Conservation (phyloP, 2,329 filamentous ascomycete species). For the Cladosporium sp. region DNA sequence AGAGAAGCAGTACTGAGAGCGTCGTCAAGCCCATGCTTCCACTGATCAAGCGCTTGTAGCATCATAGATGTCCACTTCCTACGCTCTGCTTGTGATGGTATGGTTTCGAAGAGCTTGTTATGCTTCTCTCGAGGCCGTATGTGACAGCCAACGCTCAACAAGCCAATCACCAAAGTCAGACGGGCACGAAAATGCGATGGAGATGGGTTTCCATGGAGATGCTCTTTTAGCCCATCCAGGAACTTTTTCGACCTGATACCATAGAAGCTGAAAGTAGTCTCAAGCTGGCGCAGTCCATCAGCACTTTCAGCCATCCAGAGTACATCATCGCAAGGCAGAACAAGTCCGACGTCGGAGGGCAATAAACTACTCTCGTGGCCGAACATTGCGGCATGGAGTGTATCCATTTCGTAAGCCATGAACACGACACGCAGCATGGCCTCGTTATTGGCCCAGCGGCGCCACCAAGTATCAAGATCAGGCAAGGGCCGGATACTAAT, state of each 20-base stretch:
- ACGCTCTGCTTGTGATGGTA: constrained; percentile 75
- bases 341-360: constrained; percentile 80
- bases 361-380: constrained; percentile 64
- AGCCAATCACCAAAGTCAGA: constrained; percentile 85
- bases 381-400: constrained; percentile 94
- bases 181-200: constrained; percentile 88
- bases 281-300: constrained; percentile 77
- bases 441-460: constrained; percentile 89
- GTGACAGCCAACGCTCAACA: constrained; percentile 91
- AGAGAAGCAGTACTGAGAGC: constrained; percentile 58
- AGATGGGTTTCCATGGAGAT: constrained; percentile 76
- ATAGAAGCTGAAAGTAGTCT: constrained; percentile 74
- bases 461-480: constrained; percentile 64
- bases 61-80: constrained; percentile 87
- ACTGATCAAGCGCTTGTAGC: constrained; percentile 83
- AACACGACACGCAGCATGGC: constrained; percentile 85
- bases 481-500: constrained; percentile 58
- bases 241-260: constrained; percentile 83
- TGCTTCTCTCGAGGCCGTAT: constrained; percentile 94
- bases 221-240: constrained; percentile 84
- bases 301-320: constrained; percentile 87
- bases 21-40: constrained; percentile 86
- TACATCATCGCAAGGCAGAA: constrained; percentile 84
- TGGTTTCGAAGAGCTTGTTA: constrained; percentile 79
- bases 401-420: constrained; percentile 89